A percentile compares a stretch with the other conserved stretches of the same genome.
Conservation (phyloP, 2,329 filamentous ascomycete genomes). For the Dothistroma pini region DNA sequence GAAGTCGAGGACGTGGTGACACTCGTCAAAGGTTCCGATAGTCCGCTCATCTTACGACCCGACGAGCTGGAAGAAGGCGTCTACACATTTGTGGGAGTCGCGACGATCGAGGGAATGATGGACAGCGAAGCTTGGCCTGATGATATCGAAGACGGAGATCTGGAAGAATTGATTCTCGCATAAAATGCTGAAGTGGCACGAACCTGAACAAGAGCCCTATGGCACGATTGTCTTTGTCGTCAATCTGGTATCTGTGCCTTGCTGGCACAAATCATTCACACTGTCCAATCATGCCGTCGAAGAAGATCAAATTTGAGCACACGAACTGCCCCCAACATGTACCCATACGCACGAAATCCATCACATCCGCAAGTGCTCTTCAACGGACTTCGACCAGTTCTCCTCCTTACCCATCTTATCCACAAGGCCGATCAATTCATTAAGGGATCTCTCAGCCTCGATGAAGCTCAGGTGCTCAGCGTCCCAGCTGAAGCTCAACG, state of each 20-base stretch:
- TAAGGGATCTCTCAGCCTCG: slow-evolving; percentile 30
- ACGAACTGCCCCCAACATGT: background rate
- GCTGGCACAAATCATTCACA: background rate
- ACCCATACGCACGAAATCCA: background rate
- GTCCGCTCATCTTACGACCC: background rate
- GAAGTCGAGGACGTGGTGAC: slow-evolving; percentile 4
- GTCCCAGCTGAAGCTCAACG: slow-evolving; percentile 32
- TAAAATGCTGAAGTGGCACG: background rate
- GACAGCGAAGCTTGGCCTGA: slow-evolving; percentile 3
- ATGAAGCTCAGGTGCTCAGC: slow-evolving; percentile 30
- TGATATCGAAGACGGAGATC: slow-evolving; percentile 1
- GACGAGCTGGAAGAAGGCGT: slow-evolving; percentile 3
- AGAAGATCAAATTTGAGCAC: background rate
- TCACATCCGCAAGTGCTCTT: slow-evolving; percentile 27
- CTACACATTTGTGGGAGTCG: slow-evolving; percentile 1
- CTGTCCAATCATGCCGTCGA: background rate
- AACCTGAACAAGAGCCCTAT: background rate
- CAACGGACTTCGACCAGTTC: slow-evolving; percentile 28
- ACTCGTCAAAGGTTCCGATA: background rate
- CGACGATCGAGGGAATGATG: slow-evolving; percentile 1
- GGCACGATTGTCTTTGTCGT: background rate
- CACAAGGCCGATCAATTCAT: slow-evolving; percentile 24
- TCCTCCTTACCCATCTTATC: slow-evolving; percentile 28
- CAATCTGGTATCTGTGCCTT: background rate
- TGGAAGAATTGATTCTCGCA: slow-evolving; percentile 3